Base-by-base conservation (phyloP, 2,329 filamentous ascomycete species). In the Diaporthe ampelina region DNA sequence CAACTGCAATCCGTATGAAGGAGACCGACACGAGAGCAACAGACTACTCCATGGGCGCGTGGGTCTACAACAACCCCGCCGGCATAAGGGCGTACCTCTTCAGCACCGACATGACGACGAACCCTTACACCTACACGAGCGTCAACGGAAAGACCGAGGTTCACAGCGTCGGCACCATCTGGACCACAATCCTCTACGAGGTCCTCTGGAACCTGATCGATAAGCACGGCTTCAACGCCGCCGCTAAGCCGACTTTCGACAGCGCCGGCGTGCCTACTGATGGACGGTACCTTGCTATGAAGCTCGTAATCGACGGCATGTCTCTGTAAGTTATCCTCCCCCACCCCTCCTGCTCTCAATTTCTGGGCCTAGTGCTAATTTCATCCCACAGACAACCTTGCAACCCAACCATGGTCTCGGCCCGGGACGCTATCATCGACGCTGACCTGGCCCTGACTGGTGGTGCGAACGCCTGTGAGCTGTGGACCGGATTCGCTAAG, bases 141-240 rank as follows among this genome's bases (percentile, higher is more conserved):
- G 81, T 84, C 61, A 84, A 90, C 78, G 70, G 76, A 0, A 76
- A 84, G 74, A 80, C 67, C 4, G 77, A 78, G 1, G 85, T 88
- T 1, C 89, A 91, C 79, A 78, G 81, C 21, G 84, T 89, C 50
- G 89, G 88, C 45, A 87, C 85, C 45, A 82, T 88, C 73, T 90
- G 88, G 88, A 86, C 86, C 3, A 86, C 83, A 0, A 86, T 86
- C 56, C 82, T 91, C 6, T 90, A 90, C 79, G 89, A 91, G 77
- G 83, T 90, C 17, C 79, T 90, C 73, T 91, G 89, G 89, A 89
- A 89, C 80, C 78, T 91, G 45, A 88, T 90, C 73, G 88, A 89
- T 69, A 88, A 88, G 81, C 80, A 89, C 75, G 89, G 89, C 72
- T 88, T 87, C 81, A 88, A 85, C 56, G 82, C 85, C 59, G 81